phyloP scores from a whole-genome alignment of 2,329 filamentous ascomycete genomes.

The Colletotrichum sidae region DNA sequence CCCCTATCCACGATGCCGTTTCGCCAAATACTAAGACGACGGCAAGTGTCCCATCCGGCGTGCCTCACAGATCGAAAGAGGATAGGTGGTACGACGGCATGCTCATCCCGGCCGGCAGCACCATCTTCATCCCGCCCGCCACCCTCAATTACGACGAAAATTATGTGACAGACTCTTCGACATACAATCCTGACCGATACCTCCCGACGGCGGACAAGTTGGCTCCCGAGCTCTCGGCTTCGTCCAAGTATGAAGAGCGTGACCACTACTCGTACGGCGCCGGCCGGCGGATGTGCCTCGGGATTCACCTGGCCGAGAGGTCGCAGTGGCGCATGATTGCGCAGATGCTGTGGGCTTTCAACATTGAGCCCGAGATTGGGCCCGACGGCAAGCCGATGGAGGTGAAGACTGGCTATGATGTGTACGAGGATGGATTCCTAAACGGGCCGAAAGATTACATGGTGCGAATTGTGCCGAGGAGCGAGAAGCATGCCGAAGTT shows the following conservation, averaged over 20 bases:
- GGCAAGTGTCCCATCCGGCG: background rate
- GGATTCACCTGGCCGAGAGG: slow-evolving; percentile 62
- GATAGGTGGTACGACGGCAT: slow-evolving; percentile 54
- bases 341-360: slow-evolving; percentile 60
- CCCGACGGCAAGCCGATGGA: background rate
- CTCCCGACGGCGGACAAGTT: slow-evolving; percentile 41
- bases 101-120: slow-evolving; percentile 52
- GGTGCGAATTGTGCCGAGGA: slow-evolving; percentile 24
- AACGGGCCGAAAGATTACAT: slow-evolving; percentile 6
- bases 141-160: slow-evolving; percentile 48
- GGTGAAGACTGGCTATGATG: slow-evolving; percentile 16
- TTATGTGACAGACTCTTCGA: slow-evolving; percentile 42
- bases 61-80: slow-evolving; percentile 28
- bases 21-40: background rate
- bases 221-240: slow-evolving; percentile 44
- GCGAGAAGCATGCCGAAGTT: slow-evolving; percentile 10
- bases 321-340: slow-evolving; percentile 52
- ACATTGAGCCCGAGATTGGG: slow-evolving; percentile 25
- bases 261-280: slow-evolving; percentile 61
- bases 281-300: slow-evolving; percentile 60
- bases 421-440: slow-evolving; percentile 17
- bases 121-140: slow-evolving; percentile 50
- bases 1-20: background rate
- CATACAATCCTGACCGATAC: slow-evolving; percentile 46
- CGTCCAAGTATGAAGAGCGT: slow-evolving; percentile 40